Evolutionary conservation across 2,329 filamentous ascomycete species (phyloP).

Genomic region (Clonostachys rhizophaga): DNA sequence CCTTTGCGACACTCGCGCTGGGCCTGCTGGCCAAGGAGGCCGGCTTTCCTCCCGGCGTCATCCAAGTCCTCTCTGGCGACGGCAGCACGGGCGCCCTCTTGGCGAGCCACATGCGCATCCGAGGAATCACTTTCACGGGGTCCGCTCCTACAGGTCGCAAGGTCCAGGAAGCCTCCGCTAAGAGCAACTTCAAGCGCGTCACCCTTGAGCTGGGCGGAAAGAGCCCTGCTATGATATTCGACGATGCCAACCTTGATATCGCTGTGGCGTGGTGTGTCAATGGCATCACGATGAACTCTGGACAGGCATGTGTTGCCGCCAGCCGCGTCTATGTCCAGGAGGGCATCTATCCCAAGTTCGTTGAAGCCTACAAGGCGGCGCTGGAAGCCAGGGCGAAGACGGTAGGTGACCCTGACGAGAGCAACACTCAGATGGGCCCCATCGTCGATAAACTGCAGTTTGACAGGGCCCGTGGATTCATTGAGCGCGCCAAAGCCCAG

Average conservation of each 20-base stretch:
- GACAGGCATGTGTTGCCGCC: slow-evolving; percentile 53
- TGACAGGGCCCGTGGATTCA: slow-evolving; percentile 33
- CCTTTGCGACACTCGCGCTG: slow-evolving; percentile 28
- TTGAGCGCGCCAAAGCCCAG: slow-evolving; percentile 26
- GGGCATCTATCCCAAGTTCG: slow-evolving; percentile 57
- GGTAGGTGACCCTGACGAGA: slow-evolving; percentile 47
- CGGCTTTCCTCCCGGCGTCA: slow-evolving; percentile 35
- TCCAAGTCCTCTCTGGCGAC: slow-evolving; percentile 33
- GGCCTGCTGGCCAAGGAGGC: slow-evolving; percentile 27
- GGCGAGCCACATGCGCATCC: slow-evolving; percentile 47
- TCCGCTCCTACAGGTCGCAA: slow-evolving; percentile 60
- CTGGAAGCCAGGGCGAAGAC: slow-evolving; percentile 51
- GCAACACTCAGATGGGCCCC: no score
- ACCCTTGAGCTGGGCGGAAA: slow-evolving; percentile 63
- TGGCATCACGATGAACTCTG: slow-evolving; percentile 14
- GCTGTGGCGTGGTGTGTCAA: slow-evolving; percentile 36
- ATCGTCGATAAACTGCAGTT: slow-evolving; percentile 39
- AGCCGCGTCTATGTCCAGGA: slow-evolving; percentile 59
- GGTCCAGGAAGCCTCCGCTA: slow-evolving; percentile 67
- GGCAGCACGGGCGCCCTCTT: slow-evolving; percentile 59
- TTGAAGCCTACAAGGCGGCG: slow-evolving; percentile 57
- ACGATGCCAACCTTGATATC: slow-evolving; percentile 58
- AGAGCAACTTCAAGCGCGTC: slow-evolving; percentile 58
- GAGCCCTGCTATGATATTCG: slow-evolving; percentile 57
- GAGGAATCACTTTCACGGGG: slow-evolving; percentile 66